Base-by-base conservation (phyloP, 768 basidiomycete species). In the Sporobolomyces phaffii region DNA sequence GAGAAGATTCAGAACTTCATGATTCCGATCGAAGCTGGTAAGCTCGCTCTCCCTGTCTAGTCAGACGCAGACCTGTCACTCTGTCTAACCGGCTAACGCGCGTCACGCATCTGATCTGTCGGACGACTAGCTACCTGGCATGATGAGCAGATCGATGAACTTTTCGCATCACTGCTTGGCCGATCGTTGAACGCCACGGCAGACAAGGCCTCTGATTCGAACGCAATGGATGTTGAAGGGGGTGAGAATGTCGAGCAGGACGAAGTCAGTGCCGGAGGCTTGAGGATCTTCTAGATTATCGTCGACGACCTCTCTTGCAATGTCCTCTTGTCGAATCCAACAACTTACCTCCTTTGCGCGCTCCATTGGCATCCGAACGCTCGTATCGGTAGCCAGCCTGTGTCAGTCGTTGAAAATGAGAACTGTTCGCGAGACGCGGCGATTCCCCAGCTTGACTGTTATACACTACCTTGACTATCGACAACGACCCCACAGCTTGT, bases 1-100 rank as follows among this genome's bases (percentile, higher is more conserved):
- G 92, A 98, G 74, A 98, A 96, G 80, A 80, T 96, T 54, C 90
- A 92, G 77, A 91, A 92, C 77, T 98, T 97, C 76, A 94, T 94
- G 88, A 90, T 92, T 2, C 94, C 94, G 9, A 86, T 92, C 57
- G 71, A 72, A 40, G 71, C 71, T 6, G 67, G 34, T 74, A 11
- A 50, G 65, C 10, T 22, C 34, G 14, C 33, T 20, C 33, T 14
- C 29, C 36, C 31, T n/a, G 34, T 18, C n/a, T 45, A 28, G 24
- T 22, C 43, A 47, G 31, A 24, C 47, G 8, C 9, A 48, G 20
- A 48, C n/a, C 24, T 13, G 24, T 18, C 9, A 38, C 10, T 9
- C 10, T 9, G 38, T 38, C 10, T 17, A 8, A 10, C 24, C 47
- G 26, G 20, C 47, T 48, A n/a, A n/a, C n/a, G n/a, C n/a, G n/a